Conservation (phyloP, 2,329 filamentous ascomycete genomes). For the Fusarium armeniacum region DNA sequence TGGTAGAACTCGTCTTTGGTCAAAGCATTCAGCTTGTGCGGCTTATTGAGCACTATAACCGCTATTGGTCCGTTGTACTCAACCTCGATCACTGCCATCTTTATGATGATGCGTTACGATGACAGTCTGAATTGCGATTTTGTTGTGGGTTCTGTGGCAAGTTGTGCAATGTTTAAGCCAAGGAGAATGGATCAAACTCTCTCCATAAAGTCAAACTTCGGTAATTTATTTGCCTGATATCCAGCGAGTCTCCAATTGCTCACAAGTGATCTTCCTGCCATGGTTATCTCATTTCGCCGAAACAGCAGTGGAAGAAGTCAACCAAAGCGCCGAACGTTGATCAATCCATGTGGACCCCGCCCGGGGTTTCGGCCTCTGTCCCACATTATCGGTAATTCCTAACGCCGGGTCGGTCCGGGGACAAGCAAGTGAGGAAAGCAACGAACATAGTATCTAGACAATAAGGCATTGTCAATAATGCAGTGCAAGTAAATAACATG, state of each 20-base stretch:
- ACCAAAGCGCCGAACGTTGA: not conserved
- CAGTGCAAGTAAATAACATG: not conserved
- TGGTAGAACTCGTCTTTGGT: slow-evolving; percentile 7
- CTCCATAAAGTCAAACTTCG: not conserved
- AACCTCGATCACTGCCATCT: not conserved
- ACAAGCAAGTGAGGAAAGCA: not conserved
- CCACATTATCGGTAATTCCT: not conserved
- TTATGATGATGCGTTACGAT: not conserved
- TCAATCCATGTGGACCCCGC: not conserved
- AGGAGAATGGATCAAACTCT: not conserved
- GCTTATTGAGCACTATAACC: not conserved
- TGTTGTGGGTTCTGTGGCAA: not conserved
- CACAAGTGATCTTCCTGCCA: too few relatives aligned
- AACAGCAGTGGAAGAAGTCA: not conserved
- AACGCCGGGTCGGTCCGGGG: not conserved
- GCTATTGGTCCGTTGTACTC: not conserved
- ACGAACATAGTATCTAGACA: not conserved
- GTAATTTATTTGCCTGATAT: not conserved
- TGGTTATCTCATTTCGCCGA: not conserved
- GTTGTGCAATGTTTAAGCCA: not conserved
- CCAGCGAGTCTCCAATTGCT: rapidly evolving
- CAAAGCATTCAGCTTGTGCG: slow-evolving; percentile 2
- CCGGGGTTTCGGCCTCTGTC: not conserved
- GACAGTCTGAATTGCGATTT: not conserved
- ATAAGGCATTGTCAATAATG: too few relatives aligned